Base-by-base conservation (phyloP, 2,329 filamentous ascomycete genomes). In the Huntiella decipiens region DNA sequence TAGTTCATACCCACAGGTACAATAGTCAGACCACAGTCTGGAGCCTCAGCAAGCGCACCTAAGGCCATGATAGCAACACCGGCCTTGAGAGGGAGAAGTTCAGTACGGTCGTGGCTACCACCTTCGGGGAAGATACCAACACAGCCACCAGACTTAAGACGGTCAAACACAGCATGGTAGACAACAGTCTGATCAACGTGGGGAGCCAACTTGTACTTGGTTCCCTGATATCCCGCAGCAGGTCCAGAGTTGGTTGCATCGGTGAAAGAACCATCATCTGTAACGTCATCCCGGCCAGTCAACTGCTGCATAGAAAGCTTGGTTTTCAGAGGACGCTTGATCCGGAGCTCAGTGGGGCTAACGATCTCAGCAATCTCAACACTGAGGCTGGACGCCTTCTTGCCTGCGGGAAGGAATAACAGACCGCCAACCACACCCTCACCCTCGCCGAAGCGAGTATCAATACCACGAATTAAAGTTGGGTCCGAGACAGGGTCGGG, bases 1-100 rank as follows among this genome's bases (percentile, higher is more conserved):
- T 98, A 98, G 63, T 98, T 98, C 88, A 98, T 95, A 55, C 88
- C 88, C 44, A 91, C 87, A 3, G 91, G 91, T 17, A 98, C 84
- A 55, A 98, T 95, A 62, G 87, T 92, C 51, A 98, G 67, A 28
- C 83, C 85, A 57, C 84, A 94, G 52, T 88, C 71, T 2, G 87
- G 87, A 51, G 87, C 77, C 47, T 85, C 79, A 4, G 83, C 85
- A 44, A 96, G 68, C 1, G 91, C 81, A 35, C 88, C 88, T 33
- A 98, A 72, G 10, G 88, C 91, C 88, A 98, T 98, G 57, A 98
- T 91, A 49, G 91, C 91, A 50, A 98, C 85, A 60, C 88, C 88
- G 55, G 91, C 88, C 70, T 96, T 96, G 51, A 96, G 68, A 16
- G 91, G 88, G 37, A 96, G 70, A 39, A 96, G 70, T 58, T 93